Evolutionary conservation across 768 basidiomycete species (phyloP), one percentile per base, ranked within the genome.

Genomic region (Psilocybe tampanensis): DNA sequence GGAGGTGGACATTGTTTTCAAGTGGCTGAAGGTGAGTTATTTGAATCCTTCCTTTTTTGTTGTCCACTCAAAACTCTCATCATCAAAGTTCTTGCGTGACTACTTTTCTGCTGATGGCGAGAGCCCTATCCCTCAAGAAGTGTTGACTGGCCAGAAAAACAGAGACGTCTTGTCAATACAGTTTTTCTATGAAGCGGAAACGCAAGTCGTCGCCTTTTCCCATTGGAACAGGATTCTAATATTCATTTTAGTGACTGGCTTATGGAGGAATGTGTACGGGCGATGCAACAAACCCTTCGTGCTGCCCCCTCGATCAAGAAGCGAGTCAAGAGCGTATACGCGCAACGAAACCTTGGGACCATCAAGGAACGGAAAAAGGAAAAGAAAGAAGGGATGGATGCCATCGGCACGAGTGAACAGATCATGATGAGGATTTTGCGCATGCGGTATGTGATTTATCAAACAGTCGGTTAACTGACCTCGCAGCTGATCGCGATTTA

Each of bases 1-100:
- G 73, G 97, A 98, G 74, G 91, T 98, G 34, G 97, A 98, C 69
- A 89, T 98, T 57, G 96, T 95, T n/a, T 94, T 98, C 77, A 96
- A 95, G 70, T 98, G 97, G 94, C 71, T 98, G 52, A 95, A 95
- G 86, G 95, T 92, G 55, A 17, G 59, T 34, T 15, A 7, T 36
- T 32, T 7, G 36, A 12, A 21, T 47, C 29, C 26, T 5, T n/a
- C 13, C 8, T 42, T 23, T 36, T 45, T 29, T 56, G 18, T 33
- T 44, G 24, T 55, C 17, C 26, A 7, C 23, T 12, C 19, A 6
- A 17, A 49, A 66, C 18, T 59, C 55, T 57, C 7, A 44, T 17
- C 18, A 29, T 26, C 60, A 7, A 59, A 96, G 93, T 98, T 98
- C 79, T 67, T 99, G 69, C 80, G 89, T 55, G 93, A 97, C 69